Conservation (phyloP, 495 filamentous ascomycete genomes). For the Podospora tetraspora region DNA sequence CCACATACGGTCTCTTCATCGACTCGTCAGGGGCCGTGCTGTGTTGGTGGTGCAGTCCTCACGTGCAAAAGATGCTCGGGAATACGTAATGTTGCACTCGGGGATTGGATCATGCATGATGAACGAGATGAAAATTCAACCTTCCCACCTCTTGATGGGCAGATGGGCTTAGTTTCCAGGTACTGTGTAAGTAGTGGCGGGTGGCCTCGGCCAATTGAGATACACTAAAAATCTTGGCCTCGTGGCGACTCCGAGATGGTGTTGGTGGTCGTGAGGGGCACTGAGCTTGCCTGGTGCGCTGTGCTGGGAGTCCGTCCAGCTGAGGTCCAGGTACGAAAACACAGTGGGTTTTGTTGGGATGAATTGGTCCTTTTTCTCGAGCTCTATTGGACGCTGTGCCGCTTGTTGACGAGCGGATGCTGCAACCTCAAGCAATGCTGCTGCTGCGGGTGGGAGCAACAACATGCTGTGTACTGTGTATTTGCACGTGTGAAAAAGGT, state of each 20-base stretch:
- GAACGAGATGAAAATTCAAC: background rate
- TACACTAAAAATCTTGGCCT: background rate
- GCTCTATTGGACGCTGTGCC: background rate
- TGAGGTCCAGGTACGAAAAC: background rate
- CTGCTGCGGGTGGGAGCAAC: background rate
- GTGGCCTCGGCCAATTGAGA: background rate
- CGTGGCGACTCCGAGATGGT: background rate
- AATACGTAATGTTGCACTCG: background rate
- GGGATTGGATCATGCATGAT: background rate
- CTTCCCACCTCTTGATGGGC: background rate
- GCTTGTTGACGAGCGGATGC: background rate
- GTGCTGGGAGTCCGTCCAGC: background rate
- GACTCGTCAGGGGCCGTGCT: background rate
- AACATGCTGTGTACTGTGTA: background rate
- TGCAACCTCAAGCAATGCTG: background rate
- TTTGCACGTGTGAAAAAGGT: slow-evolving; percentile 7
- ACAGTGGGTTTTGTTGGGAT: slow-evolving; percentile 7
- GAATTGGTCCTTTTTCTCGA: background rate
- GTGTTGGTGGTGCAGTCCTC: background rate
- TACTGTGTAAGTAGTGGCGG: too few relatives aligned
- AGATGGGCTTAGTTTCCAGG: background rate
- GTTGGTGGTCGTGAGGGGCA: background rate
- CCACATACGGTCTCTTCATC: background rate
- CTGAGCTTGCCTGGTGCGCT: background rate
- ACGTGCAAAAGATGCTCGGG: background rate